These are phyloP conservation scores for Phytophthora cactorum DNA, from an alignment of 352 stramenopile species.

Conservation along the genomic window DNA sequence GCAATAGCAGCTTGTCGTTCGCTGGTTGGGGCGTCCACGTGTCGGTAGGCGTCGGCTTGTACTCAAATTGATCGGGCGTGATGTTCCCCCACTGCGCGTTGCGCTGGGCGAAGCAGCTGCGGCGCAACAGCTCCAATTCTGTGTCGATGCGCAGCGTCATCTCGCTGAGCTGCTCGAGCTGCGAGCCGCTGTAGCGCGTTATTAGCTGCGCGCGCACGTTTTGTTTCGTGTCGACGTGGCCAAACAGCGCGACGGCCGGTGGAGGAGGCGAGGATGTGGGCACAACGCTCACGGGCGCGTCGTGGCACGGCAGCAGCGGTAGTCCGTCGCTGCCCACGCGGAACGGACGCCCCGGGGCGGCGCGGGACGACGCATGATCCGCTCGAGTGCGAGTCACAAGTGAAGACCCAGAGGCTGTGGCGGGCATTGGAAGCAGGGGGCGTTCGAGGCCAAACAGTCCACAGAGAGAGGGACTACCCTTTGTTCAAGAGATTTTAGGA, in stretches of 20 bases:
- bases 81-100: constrained; percentile 67
- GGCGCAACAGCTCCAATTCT: constrained; percentile 75
- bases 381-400: constrained; percentile 35
- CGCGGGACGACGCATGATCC: constrained; percentile 17
- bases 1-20: constrained; percentile 46
- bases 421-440: constrained; percentile 19
- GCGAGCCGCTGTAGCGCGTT: constrained; percentile 46
- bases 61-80: constrained; percentile 63
- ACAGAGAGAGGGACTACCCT: constrained; percentile 13
- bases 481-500: constrained; percentile 10
- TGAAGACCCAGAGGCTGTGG: constrained; percentile 34
- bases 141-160: constrained; percentile 82
- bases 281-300: constrained; percentile 12
- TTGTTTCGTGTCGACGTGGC: constrained; percentile 20
- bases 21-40: constrained; percentile 50
- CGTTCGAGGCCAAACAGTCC: constrained; percentile 25
- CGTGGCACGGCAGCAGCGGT: constrained; percentile 40
- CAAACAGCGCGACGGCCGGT: constrained; percentile 36
- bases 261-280: neutral
- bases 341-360: constrained; percentile 21
- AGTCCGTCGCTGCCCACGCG: constrained; percentile 38
- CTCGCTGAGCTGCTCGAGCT: constrained; percentile 49
- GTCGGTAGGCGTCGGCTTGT: constrained; percentile 25
- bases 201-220: constrained; percentile 56
- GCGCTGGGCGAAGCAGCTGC: constrained; percentile 75